phyloP scores from a whole-genome alignment of 2,329 filamentous ascomycete genomes.

The Diatrype stigma region DNA sequence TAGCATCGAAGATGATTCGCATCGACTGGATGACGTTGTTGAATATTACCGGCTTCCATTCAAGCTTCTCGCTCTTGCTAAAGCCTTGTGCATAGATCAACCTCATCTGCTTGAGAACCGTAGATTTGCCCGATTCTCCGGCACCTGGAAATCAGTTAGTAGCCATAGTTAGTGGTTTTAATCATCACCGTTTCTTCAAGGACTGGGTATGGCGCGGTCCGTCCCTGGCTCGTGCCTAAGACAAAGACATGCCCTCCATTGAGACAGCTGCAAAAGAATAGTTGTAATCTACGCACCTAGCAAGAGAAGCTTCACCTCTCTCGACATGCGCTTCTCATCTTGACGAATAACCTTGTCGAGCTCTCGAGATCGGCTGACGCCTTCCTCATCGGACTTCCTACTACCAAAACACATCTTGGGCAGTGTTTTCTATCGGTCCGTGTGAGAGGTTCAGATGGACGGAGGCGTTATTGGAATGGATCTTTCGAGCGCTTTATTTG shows the following conservation, averaged over 20 bases:
- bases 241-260: constrained; percentile 6
- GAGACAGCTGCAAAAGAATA: constrained; percentile 1
- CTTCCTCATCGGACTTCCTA: constrained; percentile 46
- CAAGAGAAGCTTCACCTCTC: constrained; percentile 89
- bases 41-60: constrained; percentile 94
- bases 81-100: constrained; percentile 94
- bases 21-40: constrained; percentile 92
- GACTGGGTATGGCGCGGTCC: neutral
- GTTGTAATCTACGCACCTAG: constrained; percentile 60
- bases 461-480: neutral
- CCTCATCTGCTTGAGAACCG: constrained; percentile 98
- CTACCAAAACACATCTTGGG: constrained; percentile 60
- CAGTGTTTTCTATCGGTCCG: neutral
- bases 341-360: constrained; percentile 82
- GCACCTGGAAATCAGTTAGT: constrained; percentile 59
- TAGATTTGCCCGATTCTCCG: constrained; percentile 93
- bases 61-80: constrained; percentile 80
- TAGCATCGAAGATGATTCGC: constrained; percentile 84
- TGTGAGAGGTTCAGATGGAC: neutral
- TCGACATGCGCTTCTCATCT: constrained; percentile 81
- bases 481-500: neutral
- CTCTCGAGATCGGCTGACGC: constrained; percentile 59
- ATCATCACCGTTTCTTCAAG: neutral
- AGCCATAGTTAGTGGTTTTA: constrained; percentile 6
- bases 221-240: constrained; percentile 3